Conservation (phyloP, 441 rosid genomes). For the Daphne laureola region DNA sequence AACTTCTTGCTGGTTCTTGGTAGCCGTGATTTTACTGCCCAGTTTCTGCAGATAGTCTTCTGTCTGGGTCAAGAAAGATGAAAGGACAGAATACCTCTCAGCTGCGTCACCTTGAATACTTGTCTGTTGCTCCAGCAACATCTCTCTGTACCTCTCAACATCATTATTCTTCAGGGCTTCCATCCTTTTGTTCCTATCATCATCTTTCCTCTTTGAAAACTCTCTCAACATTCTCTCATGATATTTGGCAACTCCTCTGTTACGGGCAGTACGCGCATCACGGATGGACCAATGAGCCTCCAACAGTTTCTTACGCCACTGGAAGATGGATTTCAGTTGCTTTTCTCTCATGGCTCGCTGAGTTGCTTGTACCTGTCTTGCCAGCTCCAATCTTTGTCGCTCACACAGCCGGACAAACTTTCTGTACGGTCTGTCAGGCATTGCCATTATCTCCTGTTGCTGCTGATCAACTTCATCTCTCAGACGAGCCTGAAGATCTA, state of each 20-base stretch:
- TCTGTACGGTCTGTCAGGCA: conserved; percentile 99
- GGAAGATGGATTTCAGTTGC: conserved; percentile 93
- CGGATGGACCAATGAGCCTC: conserved; percentile 99
- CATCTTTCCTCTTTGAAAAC: conserved; percentile 95
- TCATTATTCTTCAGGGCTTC: conserved; percentile 99
- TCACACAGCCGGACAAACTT: conserved; percentile 98
- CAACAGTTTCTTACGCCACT: conserved; percentile 99
- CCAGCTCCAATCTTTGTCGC: conserved; percentile 90
- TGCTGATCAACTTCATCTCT: conserved; percentile 96
- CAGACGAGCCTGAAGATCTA: conserved; percentile 77
- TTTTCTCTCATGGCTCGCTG: conserved; percentile 89
- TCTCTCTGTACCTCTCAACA: conserved; percentile 98
- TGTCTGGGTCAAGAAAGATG: conserved; percentile 94
- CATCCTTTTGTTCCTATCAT: conserved; percentile 95
- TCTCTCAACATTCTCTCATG: conserved; percentile 97
- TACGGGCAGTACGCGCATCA: conserved; percentile 98
- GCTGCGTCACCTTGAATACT: conserved; percentile 86
- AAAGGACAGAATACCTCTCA: conserved; percentile 95
- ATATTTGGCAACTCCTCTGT: conserved; percentile 99
- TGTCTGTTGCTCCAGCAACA: conserved; percentile 98
- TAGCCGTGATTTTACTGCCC: conserved; percentile 90
- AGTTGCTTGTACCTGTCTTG: conserved; percentile 83
- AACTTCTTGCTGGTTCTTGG: conserved; percentile 98
- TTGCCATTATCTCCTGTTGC: conserved; percentile 98
- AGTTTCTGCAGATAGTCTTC: conserved; percentile 96